Base-by-base conservation (phyloP, 305 asterid species). In the Rubia peregrina region DNA sequence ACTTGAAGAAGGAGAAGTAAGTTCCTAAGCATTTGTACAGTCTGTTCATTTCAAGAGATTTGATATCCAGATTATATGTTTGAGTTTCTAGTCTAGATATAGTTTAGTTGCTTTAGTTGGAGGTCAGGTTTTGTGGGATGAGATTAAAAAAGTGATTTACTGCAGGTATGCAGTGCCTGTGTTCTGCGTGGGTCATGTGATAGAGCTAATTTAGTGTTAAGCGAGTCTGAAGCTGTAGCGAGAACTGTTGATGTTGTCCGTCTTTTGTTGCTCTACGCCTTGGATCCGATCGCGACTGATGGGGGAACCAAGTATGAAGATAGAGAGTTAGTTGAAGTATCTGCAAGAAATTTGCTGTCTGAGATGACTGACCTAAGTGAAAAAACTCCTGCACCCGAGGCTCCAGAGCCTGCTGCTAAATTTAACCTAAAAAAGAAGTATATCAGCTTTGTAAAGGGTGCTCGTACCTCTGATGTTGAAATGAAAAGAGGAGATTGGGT, bases 221-320 rank as follows among this genome's bases (percentile, higher is more conserved):
- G 68, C 68, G 93, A 84, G 46, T 71, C 83, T 22, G 97, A 91
- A 73, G 81, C 80, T 75, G 83, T 75, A 71, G 88, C 94, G 26
- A 90, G 96, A 17, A 91, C 97, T 10, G 88, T 89, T 62, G 97
- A 94, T 82, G 76, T 94, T 68, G 88, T 94, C 69, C 90, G 96
- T 49, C 70, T 94, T 65, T 78, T 94, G 74, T 65, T 91, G 65
- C 41, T 73, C 26, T 88, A 85, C 75, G 99, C 96, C 36, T 75
- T 94, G 57, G 96, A 91, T 73, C 91, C 95, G 24, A 69, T 77
- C 30, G 83, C 82, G 73, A 70, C 83, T 49, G 83, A 90, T 60
- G 81, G 81, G 43, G 93, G 82, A 68, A 76, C 78, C 61, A 80
- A 75, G 80, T 75, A 85, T 71, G 80, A 84, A 10, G 93, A 83